Percentiles rank a stretch among this genome's conserved stretches.
phyloP scores from a whole-genome alignment of 768 basidiomycete genomes.

The Tricholoma flavovirens region DNA sequence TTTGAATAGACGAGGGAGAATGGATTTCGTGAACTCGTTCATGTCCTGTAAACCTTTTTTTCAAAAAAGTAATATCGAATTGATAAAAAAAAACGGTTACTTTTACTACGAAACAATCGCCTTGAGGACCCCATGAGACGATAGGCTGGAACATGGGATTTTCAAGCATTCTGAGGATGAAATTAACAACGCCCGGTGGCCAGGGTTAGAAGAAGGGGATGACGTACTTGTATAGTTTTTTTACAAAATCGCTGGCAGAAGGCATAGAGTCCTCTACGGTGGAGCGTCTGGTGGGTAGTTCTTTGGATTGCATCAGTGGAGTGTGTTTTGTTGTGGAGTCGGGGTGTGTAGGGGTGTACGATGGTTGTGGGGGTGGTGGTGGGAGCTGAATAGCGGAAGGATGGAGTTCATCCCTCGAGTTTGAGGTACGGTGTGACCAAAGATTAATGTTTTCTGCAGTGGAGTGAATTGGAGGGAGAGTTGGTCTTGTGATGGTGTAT shows the following conservation, averaged over 20 bases:
- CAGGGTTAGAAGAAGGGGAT: not conserved
- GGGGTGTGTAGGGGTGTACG: not conserved
- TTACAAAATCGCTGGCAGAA: constrained; percentile 89
- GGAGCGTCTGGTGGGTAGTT: not conserved
- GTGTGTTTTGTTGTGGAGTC: too few relatives aligned
- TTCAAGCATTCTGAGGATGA: constrained; percentile 71
- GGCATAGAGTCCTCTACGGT: constrained; percentile 67
- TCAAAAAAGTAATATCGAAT: too few relatives aligned
- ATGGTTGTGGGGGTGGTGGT: not conserved
- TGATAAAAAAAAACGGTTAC: too few relatives aligned
- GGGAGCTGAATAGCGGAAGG: not conserved
- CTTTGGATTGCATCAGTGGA: not conserved
- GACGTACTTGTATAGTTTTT: constrained; percentile 84
- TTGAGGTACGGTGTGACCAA: not conserved
- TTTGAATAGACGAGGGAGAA: constrained; percentile 90
- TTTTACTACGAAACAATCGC: constrained; percentile 92
- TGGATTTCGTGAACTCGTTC: constrained; percentile 91
- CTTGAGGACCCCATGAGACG: constrained; percentile 78
- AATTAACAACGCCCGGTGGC: not conserved
- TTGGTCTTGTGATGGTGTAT: too few relatives aligned
- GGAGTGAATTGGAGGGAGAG: too few relatives aligned
- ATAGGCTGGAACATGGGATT: constrained; percentile 66
- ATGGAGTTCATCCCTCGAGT: not conserved
- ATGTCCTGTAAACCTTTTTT: constrained; percentile 73
- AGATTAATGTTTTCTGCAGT: too few relatives aligned